phyloP scores from a whole-genome alignment of 2,329 filamentous ascomycete species.

The Botryotinia convoluta region DNA sequence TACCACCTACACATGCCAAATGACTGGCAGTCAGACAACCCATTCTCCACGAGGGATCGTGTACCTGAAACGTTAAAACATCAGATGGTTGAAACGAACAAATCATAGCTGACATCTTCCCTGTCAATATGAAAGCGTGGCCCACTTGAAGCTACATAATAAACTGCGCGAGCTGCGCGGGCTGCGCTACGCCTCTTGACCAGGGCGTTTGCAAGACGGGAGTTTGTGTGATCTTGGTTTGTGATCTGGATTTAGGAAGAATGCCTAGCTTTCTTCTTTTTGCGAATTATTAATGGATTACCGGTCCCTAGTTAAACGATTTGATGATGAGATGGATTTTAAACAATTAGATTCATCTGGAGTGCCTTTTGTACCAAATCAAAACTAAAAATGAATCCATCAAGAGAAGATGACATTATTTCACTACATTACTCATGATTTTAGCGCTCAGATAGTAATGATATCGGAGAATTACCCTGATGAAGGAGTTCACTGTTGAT shows the following conservation, averaged over 20 bases:
- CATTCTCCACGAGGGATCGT: constrained; percentile 17
- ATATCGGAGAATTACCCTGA: neutral
- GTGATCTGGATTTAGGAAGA: neutral
- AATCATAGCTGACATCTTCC: neutral
- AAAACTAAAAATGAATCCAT: neutral
- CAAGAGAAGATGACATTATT: neutral
- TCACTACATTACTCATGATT: neutral
- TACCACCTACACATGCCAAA: neutral
- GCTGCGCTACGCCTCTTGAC: constrained; percentile 6
- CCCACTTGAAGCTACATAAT: constrained; percentile 2
- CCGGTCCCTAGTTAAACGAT: neutral
- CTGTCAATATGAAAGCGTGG: neutral
- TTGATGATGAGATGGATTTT: too few species aligned
- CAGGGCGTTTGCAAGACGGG: constrained; percentile 11
- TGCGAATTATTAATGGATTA: neutral
- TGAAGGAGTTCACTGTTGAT: neutral
- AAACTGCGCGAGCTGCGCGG: neutral
- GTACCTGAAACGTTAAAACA: constrained; percentile 18
- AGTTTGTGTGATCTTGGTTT: neutral
- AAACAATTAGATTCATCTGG: neutral
- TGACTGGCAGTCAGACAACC: neutral
- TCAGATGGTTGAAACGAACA: constrained; percentile 5
- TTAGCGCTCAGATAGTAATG: neutral
- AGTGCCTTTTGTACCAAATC: neutral
- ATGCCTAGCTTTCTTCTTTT: neutral